Evolutionary conservation across 805 yeast genomes (phyloP).

Genomic region (Candida tibetensis): DNA sequence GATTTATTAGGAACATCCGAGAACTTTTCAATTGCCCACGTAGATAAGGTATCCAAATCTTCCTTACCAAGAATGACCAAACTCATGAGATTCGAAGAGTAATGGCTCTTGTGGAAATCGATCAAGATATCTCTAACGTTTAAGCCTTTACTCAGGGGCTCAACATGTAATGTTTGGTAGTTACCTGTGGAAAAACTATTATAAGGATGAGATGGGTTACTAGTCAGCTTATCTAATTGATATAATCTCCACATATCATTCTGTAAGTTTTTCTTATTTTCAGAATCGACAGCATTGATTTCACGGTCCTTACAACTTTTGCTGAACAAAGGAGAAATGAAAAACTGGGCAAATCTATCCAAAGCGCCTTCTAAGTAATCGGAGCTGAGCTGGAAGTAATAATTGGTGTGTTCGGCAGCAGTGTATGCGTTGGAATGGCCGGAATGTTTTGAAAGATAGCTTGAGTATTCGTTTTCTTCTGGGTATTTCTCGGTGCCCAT

Average conservation of each 20-base stretch:
- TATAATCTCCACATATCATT: constrained; percentile 85
- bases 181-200: constrained; percentile 92
- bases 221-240: constrained; percentile 74
- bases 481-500: constrained; percentile 82
- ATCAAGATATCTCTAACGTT: constrained; percentile 81
- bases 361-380: constrained; percentile 80
- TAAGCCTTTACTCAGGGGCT: constrained; percentile 56
- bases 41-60: constrained; percentile 63
- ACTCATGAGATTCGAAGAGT: constrained; percentile 87
- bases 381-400: constrained; percentile 79
- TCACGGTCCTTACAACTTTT: constrained; percentile 82
- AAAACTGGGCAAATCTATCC: constrained; percentile 91
- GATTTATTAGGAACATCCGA: constrained; percentile 55
- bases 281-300: constrained; percentile 92
- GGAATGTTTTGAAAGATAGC: constrained; percentile 75
- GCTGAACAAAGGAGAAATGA: constrained; percentile 77
- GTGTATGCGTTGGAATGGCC: constrained; percentile 94
- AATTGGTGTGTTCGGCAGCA: constrained; percentile 83
- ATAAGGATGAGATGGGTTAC: constrained; percentile 78
- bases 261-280: constrained; percentile 90
- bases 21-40: constrained; percentile 69
- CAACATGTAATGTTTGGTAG: constrained; percentile 63
- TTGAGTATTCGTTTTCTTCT: constrained; percentile 67
- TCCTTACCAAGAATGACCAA: constrained; percentile 83
- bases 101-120: constrained; percentile 66